These are phyloP conservation scores for Camelina hispida DNA, from an alignment of 345 rosid genomes.

Conservation along the genomic window DNA sequence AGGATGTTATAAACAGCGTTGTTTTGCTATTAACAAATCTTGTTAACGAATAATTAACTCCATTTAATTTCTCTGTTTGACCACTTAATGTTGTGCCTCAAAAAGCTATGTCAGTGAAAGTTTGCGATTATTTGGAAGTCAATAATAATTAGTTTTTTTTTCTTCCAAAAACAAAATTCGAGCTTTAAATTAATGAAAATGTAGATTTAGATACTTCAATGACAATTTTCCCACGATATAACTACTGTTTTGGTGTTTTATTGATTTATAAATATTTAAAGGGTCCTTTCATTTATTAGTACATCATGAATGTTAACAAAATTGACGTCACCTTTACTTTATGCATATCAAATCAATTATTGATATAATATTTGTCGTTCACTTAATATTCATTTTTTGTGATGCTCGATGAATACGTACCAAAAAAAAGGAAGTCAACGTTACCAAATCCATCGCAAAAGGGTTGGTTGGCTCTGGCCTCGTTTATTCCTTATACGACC, in stretches of 20 bases:
- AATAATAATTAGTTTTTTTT: too few species aligned
- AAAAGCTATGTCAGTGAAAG: too few species aligned
- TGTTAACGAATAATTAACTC: too few species aligned
- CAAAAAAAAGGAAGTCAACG: conserved; percentile 23
- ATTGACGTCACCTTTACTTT: not conserved
- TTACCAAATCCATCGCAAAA: conserved; percentile 41
- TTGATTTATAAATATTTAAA: not conserved
- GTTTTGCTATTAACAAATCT: too few species aligned
- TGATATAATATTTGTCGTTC: not conserved
- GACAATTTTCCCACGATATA: too few species aligned
- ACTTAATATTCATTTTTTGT: not conserved
- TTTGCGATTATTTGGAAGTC: too few species aligned
- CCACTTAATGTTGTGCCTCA: too few species aligned
- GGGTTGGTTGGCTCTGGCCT: conserved; percentile 15
- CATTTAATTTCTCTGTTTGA: too few species aligned
- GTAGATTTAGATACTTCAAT: too few species aligned
- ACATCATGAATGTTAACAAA: not conserved
- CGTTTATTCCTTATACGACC: conserved; percentile 17
- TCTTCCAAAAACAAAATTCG: too few species aligned
- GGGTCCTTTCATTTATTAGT: not conserved
- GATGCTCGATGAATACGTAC: conserved; percentile 13
- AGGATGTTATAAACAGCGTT: too few species aligned
- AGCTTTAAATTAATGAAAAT: too few species aligned
- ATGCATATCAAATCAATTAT: not conserved
- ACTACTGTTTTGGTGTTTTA: not conserved